Base-by-base conservation (phyloP, 257 asterid genomes). In the Solanum microdontum region DNA sequence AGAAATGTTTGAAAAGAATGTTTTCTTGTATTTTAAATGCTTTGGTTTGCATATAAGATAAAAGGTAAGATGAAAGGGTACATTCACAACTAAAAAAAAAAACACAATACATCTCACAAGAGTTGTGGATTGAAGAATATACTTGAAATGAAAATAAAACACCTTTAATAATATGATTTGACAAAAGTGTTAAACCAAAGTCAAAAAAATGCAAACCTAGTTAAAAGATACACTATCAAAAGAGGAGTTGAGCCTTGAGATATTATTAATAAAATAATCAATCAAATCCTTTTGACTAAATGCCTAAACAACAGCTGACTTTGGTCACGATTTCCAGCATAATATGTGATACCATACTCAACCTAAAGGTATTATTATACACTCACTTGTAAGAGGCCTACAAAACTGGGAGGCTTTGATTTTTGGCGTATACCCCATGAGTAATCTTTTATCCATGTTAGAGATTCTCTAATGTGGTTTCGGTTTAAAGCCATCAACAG, bases 401-500 rank as follows among this genome's bases (percentile, higher is more conserved):
- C 83, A 70, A 86, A 86, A 70, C 40, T 85, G 87, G 72, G 30
- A 62, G 28, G 82, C 87, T 26, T 70, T 1, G 66, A 24, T 68
- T 30, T 70, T 84, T 39, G 82, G 24, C 30, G 7, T 17, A n/a
- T 48, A 85, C 30, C n/a, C n/a, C 6, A 37, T n/a, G 36, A 77
- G 40, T 28, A 82, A 28, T 48, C 40, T 9, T 79, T 30, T 82
- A 51, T 62, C 32, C 21, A 30, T 21, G 48, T 77, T 73, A 48
- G 82, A 62, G 83, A 89, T 86, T 77, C 91, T 85, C 73, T 91
- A 97, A 87, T 95, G 99, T 84, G 98, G 98, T 77, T 97, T 97
- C 12, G 98, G 99, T 90, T 95, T 97, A 91, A 60, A 95, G 39
- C 99, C 99, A 85, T 97, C 99, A 84, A 97, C 98, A 5, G 99